A percentile compares a stretch with the other conserved stretches of the same genome.
phyloP scores from a whole-genome alignment of 352 stramenopile species.

The Sclerospora graminicola region DNA sequence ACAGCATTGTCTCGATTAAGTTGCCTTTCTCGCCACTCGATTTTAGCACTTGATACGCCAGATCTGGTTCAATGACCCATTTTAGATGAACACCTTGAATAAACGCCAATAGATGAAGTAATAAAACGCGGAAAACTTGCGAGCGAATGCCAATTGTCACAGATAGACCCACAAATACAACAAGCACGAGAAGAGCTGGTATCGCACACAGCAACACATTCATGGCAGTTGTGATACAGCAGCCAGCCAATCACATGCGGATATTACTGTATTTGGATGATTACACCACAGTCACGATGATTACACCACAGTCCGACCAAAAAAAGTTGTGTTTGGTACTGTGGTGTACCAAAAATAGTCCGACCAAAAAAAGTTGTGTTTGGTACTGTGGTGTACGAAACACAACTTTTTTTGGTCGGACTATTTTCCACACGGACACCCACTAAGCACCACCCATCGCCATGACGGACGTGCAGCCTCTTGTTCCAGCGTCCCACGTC shows the following conservation, averaged over 20 bases:
- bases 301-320: no score
- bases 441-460: background rate
- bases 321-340: no score
- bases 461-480: slow-evolving; percentile 16
- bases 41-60: slow-evolving; percentile 14
- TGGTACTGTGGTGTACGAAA: no score
- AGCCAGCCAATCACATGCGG: no score
- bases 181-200: background rate
- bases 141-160: slow-evolving; percentile 21
- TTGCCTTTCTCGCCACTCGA: slow-evolving; percentile 16
- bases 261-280: no score
- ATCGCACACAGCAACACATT: background rate
- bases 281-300: no score
- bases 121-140: slow-evolving; percentile 6
- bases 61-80: slow-evolving; percentile 19
- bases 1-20: slow-evolving; percentile 17
- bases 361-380: no score
- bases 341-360: no score
- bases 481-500: background rate
- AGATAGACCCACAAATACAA: slow-evolving; percentile 3
- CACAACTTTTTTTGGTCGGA: no score
- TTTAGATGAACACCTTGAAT: slow-evolving; percentile 16
- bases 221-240: background rate
- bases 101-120: slow-evolving; percentile 13
- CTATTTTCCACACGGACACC: background rate